Conservation (phyloP, 345 rosid genomes). For the Viola odorata region DNA sequence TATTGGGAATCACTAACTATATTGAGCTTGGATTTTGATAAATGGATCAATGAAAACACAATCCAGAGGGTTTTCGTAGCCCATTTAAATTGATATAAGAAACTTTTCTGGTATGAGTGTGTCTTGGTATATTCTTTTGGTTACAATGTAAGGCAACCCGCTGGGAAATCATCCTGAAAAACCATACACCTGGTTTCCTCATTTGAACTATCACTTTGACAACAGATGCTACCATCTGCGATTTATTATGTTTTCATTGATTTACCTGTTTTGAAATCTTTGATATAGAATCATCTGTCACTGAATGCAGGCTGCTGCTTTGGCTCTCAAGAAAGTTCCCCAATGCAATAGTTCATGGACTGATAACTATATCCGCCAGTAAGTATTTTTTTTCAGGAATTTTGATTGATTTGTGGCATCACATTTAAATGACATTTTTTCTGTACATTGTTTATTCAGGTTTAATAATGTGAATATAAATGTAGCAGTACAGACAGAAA, state of each 20-base stretch:
- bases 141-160: too few species aligned
- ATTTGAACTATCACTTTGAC: neutral
- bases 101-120: neutral
- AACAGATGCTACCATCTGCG: neutral
- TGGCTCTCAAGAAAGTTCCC: conserved; percentile 90
- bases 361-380: conserved; percentile 89
- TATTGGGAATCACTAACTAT: neutral
- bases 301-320: conserved; percentile 79
- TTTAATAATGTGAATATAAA: conserved; percentile 78
- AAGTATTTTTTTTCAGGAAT: conserved; percentile 29
- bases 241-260: neutral
- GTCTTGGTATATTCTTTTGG: neutral
- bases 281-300: neutral
- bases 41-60: neutral
- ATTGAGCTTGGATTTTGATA: neutral
- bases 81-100: neutral
- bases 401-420: conserved; percentile 1
- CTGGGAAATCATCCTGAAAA: neutral
- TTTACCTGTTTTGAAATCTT: neutral
- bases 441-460: conserved; percentile 34
- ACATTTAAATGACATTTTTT: conserved; percentile 5
- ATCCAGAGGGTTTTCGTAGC: neutral
- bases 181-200: neutral
- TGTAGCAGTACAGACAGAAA: conserved; percentile 95
- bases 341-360: conserved; percentile 99